Conservation (phyloP, 257 asterid genomes). For the Asclepias syriaca region DNA sequence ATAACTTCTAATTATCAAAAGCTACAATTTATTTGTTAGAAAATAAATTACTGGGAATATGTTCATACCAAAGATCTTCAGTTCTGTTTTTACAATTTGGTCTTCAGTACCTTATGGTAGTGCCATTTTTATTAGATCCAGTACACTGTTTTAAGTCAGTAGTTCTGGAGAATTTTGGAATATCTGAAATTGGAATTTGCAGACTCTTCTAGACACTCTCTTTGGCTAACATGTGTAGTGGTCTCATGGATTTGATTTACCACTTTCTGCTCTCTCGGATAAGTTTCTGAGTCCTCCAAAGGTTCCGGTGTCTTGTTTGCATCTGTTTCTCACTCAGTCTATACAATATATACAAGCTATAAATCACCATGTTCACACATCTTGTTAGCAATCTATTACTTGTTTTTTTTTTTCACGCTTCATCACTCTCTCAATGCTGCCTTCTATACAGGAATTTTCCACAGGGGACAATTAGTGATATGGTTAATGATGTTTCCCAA, state of each 20-base stretch:
- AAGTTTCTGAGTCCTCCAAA: background rate
- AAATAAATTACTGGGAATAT: background rate
- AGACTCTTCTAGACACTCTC: background rate
- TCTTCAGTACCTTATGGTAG: background rate
- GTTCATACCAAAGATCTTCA: background rate
- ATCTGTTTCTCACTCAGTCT: background rate
- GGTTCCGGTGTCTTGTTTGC: background rate
- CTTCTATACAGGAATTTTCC: constrained; percentile 80
- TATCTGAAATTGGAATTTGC: background rate
- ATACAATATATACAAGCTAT: background rate
- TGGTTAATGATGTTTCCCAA: constrained; percentile 74
- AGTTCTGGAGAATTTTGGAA: background rate
- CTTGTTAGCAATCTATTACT: background rate
- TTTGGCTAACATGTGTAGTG: background rate
- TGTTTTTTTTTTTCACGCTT: background rate
- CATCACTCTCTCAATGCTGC: background rate
- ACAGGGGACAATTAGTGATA: constrained; percentile 96
- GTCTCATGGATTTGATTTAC: background rate
- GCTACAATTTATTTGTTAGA: background rate
- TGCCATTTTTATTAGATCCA: constrained; percentile 6
- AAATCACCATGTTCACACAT: background rate
- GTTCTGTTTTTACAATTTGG: background rate
- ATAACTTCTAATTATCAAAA: background rate
- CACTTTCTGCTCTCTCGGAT: background rate
- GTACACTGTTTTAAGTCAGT: background rate